Evolutionary conservation across 371 early-diverging fungal genomes (phyloP).

Genomic region (Phascolomyces articulosus): DNA sequence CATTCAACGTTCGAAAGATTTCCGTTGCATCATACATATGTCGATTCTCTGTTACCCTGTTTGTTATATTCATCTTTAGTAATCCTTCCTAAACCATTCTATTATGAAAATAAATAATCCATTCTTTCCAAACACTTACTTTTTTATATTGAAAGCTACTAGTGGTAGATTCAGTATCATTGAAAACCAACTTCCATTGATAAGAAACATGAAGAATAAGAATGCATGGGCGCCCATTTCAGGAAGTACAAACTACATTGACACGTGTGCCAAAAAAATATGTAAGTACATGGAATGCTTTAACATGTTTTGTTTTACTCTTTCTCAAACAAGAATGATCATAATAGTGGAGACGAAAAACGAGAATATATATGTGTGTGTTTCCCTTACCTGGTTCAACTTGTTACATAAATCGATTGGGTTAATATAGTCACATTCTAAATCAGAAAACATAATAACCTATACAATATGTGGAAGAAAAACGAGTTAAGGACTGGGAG

Average conservation of each 20-base stretch:
- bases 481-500: no score
- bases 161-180: slow-evolving; percentile 86
- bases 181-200: slow-evolving; percentile 89
- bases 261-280: no score
- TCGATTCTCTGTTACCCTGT: slow-evolving; percentile 75
- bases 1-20: slow-evolving; percentile 89
- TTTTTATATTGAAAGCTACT: slow-evolving; percentile 81
- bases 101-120: no score
- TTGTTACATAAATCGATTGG: slow-evolving; percentile 97
- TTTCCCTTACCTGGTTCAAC: slow-evolving; percentile 84
- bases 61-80: neutral
- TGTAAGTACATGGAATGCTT: neutral
- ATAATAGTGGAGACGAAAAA: no score
- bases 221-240: slow-evolving; percentile 87
- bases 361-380: no score
- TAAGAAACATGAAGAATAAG: slow-evolving; percentile 79
- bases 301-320: neutral
- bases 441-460: slow-evolving; percentile 93
- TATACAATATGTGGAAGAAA: slow-evolving; percentile 30
- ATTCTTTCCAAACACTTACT: slow-evolving; percentile 56
- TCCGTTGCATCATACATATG: slow-evolving; percentile 97
- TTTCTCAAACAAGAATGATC: no score
- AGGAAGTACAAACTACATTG: slow-evolving; percentile 91
- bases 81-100: neutral
- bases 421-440: slow-evolving; percentile 98